Conservation (phyloP, 2,329 filamentous ascomycete species). For the Lachnellula cervina region DNA sequence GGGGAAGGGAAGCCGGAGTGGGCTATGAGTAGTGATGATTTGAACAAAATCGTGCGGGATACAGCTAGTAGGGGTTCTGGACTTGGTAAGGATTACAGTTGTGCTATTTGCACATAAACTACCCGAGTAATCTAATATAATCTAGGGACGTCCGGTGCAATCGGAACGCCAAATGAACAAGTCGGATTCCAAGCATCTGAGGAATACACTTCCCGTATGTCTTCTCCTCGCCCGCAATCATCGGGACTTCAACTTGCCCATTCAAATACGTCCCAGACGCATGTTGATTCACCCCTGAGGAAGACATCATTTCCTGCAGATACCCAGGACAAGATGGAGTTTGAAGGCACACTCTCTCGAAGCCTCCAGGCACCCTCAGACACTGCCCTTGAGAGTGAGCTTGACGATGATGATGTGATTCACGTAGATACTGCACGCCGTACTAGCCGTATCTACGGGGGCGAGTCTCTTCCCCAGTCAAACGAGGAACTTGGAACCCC, state of each 20-base stretch:
- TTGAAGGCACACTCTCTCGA: conserved; percentile 35
- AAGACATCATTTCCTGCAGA: conserved; percentile 43
- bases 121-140: conserved; percentile 27
- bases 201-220: conserved; percentile 72
- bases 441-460: conserved; percentile 41
- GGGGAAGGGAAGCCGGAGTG: conserved; percentile 61
- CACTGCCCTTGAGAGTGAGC: conserved; percentile 40
- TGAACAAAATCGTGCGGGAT: conserved; percentile 83
- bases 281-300: conserved; percentile 35
- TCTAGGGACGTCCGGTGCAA: conserved; percentile 58
- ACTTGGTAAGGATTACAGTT: conserved; percentile 41
- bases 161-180: conserved; percentile 82
- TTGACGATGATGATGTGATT: conserved; percentile 58
- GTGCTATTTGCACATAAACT: conserved; percentile 19
- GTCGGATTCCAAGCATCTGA: conserved; percentile 84
- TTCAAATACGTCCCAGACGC: conserved; percentile 40
- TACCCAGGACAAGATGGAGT: conserved; percentile 19
- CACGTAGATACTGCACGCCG: conserved; percentile 64
- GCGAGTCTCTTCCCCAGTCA: conserved; percentile 35
- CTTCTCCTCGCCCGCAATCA: conserved; percentile 58
- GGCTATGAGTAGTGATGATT: conserved; percentile 80
- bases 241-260: conserved; percentile 33
- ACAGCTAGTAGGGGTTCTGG: conserved; percentile 52
- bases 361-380: conserved; percentile 31
- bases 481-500: conserved; percentile 47